These are phyloP conservation scores for Cerioporus squamosus DNA, from an alignment of 1,284 basidiomycete genomes.

Conservation along the genomic window DNA sequence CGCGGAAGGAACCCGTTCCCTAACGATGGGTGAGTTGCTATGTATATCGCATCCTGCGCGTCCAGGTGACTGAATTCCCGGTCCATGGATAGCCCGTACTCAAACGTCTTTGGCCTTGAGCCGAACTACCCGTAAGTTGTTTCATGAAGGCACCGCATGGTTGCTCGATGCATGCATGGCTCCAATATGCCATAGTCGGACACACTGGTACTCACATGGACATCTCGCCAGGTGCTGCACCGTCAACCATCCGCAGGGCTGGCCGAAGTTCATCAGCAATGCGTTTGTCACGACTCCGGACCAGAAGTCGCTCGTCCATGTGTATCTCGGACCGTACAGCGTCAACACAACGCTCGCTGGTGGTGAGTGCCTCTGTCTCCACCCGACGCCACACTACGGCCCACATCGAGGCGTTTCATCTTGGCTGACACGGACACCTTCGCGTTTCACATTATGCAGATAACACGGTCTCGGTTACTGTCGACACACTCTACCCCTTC, in stretches of 20 bases:
- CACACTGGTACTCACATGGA: not conserved
- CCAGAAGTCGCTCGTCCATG: slow-evolving; percentile 52
- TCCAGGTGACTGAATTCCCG: not conserved
- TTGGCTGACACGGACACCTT: not conserved
- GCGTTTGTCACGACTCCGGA: slow-evolving; percentile 57
- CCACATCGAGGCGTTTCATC: not conserved
- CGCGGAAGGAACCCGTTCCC: slow-evolving; percentile 54
- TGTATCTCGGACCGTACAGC: slow-evolving; percentile 60
- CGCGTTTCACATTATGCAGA: slow-evolving; percentile 30
- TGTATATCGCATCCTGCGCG: not conserved
- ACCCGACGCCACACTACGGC: not conserved
- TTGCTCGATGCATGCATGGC: not conserved
- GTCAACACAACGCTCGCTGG: slow-evolving; percentile 48
- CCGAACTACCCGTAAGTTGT: slow-evolving; percentile 39
- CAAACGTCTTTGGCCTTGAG: slow-evolving; percentile 55
- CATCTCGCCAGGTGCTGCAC: slow-evolving; percentile 52
- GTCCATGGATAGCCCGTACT: slow-evolving; percentile 45
- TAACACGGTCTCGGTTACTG: slow-evolving; percentile 49
- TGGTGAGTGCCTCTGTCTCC: slow-evolving; percentile 32
- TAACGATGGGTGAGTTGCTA: slow-evolving; percentile 46
- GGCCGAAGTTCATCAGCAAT: slow-evolving; percentile 65
- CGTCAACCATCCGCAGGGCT: slow-evolving; percentile 65
- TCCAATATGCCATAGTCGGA: not conserved
- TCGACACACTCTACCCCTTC: slow-evolving; percentile 64
- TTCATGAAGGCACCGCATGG: not conserved